Conservation (phyloP, 192 early-diverging fungal species). For the Kickxella alabastrina region DNA sequence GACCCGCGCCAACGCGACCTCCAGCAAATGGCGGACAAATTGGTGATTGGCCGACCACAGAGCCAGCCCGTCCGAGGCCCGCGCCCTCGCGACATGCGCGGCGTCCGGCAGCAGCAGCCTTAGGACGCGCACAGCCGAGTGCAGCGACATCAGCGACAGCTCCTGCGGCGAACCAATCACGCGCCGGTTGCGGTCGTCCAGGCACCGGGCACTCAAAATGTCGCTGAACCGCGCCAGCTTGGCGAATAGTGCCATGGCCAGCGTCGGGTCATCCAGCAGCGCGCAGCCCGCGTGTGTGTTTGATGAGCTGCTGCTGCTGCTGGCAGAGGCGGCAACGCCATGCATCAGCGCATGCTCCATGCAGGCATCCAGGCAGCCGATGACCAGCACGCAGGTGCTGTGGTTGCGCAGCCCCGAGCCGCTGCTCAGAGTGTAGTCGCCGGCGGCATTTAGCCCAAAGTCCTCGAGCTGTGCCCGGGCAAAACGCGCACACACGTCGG, state of each 20-base stretch:
- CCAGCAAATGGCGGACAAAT: conserved; percentile 28
- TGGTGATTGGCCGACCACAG: conserved; percentile 19
- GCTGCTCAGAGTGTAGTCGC: conserved; percentile 58
- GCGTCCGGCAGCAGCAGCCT: conserved; percentile 19
- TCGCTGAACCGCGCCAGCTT: conserved; percentile 24
- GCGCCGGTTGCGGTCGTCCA: conserved; percentile 25
- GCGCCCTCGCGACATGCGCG: neutral
- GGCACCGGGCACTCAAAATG: conserved; percentile 20
- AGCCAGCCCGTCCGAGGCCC: neutral
- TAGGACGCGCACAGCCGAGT: conserved; percentile 1
- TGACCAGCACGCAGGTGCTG: conserved; percentile 49
- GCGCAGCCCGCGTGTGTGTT: too few species aligned
- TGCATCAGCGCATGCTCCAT: conserved; percentile 33
- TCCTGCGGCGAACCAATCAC: conserved; percentile 13
- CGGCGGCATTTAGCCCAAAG: conserved; percentile 60
- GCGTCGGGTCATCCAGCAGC: conserved; percentile 5
- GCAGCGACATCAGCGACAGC: conserved; percentile 20
- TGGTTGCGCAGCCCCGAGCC: conserved; percentile 56
- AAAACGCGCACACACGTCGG: conserved; percentile 44
- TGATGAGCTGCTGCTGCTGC: neutral
- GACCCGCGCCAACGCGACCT: conserved; percentile 17
- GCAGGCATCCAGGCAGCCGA: conserved; percentile 59
- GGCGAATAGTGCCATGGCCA: conserved; percentile 27
- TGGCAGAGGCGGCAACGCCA: neutral
- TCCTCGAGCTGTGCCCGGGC: conserved; percentile 59